phyloP scores from a whole-genome alignment of 2,329 filamentous ascomycete genomes.

The Arthrobotrys megalospora region DNA sequence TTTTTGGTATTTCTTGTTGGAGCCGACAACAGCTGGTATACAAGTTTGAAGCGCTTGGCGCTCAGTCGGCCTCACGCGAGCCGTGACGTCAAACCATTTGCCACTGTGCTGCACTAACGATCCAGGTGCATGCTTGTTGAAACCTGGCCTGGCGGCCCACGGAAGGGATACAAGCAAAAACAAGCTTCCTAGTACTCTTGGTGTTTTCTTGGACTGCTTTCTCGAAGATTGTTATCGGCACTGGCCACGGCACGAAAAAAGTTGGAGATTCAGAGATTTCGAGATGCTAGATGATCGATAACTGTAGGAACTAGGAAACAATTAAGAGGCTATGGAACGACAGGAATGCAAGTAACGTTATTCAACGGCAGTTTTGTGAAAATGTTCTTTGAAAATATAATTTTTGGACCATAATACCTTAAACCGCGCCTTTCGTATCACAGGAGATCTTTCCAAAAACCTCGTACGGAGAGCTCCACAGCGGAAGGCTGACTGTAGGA shows the following conservation, averaged over 20 bases:
- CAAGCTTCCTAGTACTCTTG: constrained; percentile 22
- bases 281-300: too few relatives aligned
- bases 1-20: too few relatives aligned
- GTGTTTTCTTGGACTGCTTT: neutral
- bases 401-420: neutral
- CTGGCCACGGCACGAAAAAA: too few relatives aligned
- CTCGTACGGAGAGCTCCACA: neutral
- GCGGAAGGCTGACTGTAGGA: neutral
- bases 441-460: constrained; percentile 5
- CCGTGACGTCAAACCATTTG: constrained; percentile 23
- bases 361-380: too few relatives aligned
- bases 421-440: neutral
- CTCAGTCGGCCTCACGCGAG: neutral
- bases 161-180: constrained; percentile 20
- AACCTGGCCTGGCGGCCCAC: neutral
- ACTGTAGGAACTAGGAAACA: too few relatives aligned
- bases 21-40: too few relatives aligned
- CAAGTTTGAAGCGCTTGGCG: neutral
- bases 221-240: neutral
- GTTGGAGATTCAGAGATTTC: too few relatives aligned
- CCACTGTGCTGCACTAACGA: neutral
- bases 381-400: neutral
- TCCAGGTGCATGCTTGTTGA: constrained; percentile 1
- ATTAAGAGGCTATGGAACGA: too few relatives aligned
- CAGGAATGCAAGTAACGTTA: too few relatives aligned